Evolutionary conservation across 805 yeast species (phyloP).

Genomic region (Ogataea wickerhamii): DNA sequence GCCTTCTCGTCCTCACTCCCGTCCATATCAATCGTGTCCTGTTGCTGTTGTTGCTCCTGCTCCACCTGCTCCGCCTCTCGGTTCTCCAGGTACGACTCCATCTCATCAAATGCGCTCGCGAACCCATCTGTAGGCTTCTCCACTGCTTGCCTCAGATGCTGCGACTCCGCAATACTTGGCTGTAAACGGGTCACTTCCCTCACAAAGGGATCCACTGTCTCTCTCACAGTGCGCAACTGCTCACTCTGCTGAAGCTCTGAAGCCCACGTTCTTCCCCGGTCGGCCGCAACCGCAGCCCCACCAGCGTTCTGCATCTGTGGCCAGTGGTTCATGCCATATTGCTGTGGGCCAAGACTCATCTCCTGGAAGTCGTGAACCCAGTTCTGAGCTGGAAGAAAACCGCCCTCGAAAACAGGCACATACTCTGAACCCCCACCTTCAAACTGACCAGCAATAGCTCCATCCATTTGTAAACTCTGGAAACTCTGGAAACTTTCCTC

Average conservation of each 20-base stretch:
- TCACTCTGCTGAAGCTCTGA: slow-evolving; percentile 12
- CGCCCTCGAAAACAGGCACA: background rate
- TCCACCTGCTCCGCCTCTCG: slow-evolving; percentile 2
- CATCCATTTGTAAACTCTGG: slow-evolving; percentile 1
- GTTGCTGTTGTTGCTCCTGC: slow-evolving; percentile 9
- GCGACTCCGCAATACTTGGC: background rate
- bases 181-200: slow-evolving; percentile 3
- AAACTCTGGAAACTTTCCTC: slow-evolving; percentile 37
- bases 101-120: slow-evolving; percentile 20
- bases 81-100: slow-evolving; percentile 25
- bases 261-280: slow-evolving; percentile 9
- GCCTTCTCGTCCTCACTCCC: slow-evolving; percentile 25
- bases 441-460: slow-evolving; percentile 1
- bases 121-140: background rate
- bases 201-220: slow-evolving; percentile 9
- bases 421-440: slow-evolving; percentile 2
- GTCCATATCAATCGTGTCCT: slow-evolving; percentile 4
- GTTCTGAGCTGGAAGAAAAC: slow-evolving; percentile 6
- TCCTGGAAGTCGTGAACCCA: slow-evolving; percentile 25
- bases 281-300: background rate
- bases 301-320: background rate
- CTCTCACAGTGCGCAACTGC: slow-evolving; percentile 7
- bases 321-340: background rate
- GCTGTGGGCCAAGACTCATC: slow-evolving; percentile 8
- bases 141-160: slow-evolving; percentile 2